phyloP scores from a whole-genome alignment of 2,329 filamentous ascomycete genomes.

The Aspergillus texensis region DNA sequence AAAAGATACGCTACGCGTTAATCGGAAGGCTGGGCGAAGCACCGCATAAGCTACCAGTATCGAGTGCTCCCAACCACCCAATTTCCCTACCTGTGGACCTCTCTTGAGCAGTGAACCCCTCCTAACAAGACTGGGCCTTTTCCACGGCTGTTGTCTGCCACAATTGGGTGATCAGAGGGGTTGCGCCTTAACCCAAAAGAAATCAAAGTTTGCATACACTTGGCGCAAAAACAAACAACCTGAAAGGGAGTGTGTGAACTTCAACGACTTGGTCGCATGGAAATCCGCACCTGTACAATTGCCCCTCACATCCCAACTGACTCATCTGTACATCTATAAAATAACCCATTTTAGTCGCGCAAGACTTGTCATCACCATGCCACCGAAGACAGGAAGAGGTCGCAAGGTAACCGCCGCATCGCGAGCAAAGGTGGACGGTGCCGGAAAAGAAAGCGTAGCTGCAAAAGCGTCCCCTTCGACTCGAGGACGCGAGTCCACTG shows the following conservation, averaged over 20 bases:
- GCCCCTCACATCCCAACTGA: neutral
- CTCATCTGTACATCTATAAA: neutral
- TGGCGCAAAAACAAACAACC: neutral
- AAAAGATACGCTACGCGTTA: conserved; percentile 27
- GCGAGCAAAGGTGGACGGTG: conserved; percentile 8
- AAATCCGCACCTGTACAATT: neutral
- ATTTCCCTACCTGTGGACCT: conserved; percentile 4
- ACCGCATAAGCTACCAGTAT: neutral
- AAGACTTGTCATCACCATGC: conserved; percentile 25
- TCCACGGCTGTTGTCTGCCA: neutral
- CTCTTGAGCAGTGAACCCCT: neutral
- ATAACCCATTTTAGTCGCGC: neutral
- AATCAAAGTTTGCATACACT: neutral
- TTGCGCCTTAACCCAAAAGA: neutral
- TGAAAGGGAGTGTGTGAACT: neutral
- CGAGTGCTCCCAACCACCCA: conserved; percentile 8
- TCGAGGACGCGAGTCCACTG: conserved; percentile 22
- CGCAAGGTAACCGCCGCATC: conserved; percentile 16
- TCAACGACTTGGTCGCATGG: neutral
- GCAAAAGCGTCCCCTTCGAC: conserved; percentile 9
- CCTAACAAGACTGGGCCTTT: neutral
- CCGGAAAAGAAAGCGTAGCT: conserved; percentile 10
- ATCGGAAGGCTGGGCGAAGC: conserved; percentile 21
- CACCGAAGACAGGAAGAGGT: conserved; percentile 31
- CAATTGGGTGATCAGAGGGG: neutral